Percentiles rank a stretch among this genome's conserved stretches.
Conservation (phyloP, 2,329 filamentous ascomycete genomes). For the Sarocladium kiliense region DNA sequence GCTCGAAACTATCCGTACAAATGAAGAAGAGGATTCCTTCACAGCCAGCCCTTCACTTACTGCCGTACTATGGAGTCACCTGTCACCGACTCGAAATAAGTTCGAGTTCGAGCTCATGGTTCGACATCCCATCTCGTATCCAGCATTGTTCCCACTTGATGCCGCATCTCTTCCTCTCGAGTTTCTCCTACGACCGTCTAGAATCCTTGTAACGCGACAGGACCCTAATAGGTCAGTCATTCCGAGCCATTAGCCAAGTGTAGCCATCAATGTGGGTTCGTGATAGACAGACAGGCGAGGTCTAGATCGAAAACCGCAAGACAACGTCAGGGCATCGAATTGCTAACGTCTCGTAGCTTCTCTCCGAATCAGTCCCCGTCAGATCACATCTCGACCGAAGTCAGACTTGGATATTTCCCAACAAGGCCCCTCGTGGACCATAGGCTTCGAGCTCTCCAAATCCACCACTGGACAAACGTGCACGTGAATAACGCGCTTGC, state of each 20-base stretch:
- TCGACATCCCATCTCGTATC: neutral
- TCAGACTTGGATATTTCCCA: neutral
- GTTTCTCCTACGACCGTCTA: neutral
- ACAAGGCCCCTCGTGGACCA: neutral
- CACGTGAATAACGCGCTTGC: neutral
- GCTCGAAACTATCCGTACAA: neutral
- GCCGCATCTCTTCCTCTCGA: neutral
- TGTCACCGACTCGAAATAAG: neutral
- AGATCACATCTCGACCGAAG: neutral
- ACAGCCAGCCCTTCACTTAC: neutral
- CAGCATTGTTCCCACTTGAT: neutral
- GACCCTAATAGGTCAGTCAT: neutral
- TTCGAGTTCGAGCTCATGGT: neutral
- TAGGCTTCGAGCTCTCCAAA: neutral
- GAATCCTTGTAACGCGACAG: neutral
- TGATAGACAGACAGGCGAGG: too few relatives aligned
- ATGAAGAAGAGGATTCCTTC: neutral
- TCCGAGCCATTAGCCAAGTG: neutral
- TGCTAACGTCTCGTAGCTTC: too few relatives aligned
- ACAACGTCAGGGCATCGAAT: too few relatives aligned
- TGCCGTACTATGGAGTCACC: neutral
- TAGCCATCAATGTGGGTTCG: too few relatives aligned
- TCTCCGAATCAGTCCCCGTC: neutral
- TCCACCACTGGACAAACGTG: neutral
- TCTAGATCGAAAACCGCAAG: too few relatives aligned